Conservation (phyloP, 2,329 filamentous ascomycete species). For the Penicillium sclerotigenum region DNA sequence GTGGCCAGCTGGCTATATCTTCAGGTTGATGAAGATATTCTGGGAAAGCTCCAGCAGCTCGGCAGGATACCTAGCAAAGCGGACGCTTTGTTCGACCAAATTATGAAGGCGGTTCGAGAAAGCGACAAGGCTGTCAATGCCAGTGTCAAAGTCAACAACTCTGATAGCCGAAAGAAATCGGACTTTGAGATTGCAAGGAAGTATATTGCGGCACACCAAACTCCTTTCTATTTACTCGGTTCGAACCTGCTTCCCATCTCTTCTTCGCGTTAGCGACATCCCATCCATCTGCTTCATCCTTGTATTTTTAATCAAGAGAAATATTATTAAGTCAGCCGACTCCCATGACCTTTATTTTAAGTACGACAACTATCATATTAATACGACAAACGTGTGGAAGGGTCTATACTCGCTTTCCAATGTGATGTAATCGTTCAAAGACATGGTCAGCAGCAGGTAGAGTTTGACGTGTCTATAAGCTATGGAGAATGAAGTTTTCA, state of each 20-base stretch:
- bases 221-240: background rate
- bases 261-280: background rate
- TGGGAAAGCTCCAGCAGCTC: background rate
- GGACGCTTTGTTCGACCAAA: background rate
- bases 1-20: background rate
- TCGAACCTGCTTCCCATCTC: background rate
- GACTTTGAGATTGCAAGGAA: background rate
- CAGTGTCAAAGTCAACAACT: background rate
- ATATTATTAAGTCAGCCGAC: background rate
- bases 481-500: background rate
- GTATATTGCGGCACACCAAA: background rate
- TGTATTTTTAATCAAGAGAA: no score
- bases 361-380: background rate
- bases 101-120: background rate
- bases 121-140: no score
- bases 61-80: background rate
- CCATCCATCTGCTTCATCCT: no score
- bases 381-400: no score
- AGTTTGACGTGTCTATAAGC: background rate
- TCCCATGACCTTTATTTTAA: background rate
- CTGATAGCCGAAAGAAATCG: background rate
- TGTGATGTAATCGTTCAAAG: background rate
- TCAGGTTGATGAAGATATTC: background rate
- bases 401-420: accelerated
- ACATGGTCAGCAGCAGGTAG: no score